phyloP scores from a whole-genome alignment of 768 basidiomycete genomes.

The Leccinum rimulosum region DNA sequence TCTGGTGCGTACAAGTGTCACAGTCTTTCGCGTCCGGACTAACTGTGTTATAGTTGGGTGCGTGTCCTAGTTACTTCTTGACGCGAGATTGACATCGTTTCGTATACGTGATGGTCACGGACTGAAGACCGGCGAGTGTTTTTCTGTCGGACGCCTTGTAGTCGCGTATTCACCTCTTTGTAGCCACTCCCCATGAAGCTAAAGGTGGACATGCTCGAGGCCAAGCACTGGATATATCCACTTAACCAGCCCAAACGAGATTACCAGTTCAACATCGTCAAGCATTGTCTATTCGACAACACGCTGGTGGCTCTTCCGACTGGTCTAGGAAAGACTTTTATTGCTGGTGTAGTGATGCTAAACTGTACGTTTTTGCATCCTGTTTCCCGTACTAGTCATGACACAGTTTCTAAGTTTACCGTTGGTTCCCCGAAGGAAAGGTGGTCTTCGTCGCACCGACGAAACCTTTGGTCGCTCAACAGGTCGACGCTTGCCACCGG shows the following conservation, averaged over 20 bases:
- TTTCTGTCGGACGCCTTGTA: too few relatives aligned
- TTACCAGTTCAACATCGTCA: slow-evolving; percentile 94
- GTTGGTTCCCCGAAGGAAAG: slow-evolving; percentile 91
- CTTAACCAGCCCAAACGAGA: slow-evolving; percentile 84
- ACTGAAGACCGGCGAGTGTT: slow-evolving; percentile 31
- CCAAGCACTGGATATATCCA: slow-evolving; percentile 89
- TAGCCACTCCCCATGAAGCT: slow-evolving; percentile 80
- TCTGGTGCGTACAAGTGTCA: slow-evolving; percentile 45
- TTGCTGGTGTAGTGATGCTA: slow-evolving; percentile 95
- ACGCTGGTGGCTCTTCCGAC: slow-evolving; percentile 93
- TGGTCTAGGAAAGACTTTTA: slow-evolving; percentile 96
- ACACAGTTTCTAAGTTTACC: slow-evolving; percentile 55
- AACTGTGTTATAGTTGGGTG: slow-evolving; percentile 48
- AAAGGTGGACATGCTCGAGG: slow-evolving; percentile 69
- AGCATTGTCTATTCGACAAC: slow-evolving; percentile 83
- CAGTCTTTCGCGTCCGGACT: slow-evolving; percentile 2
- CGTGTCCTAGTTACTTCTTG: slow-evolving; percentile 24
- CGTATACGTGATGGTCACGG: background rate
- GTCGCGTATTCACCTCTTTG: slow-evolving; percentile 1
- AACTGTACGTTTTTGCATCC: slow-evolving; percentile 59
- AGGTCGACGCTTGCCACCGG: slow-evolving; percentile 89
- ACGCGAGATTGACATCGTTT: slow-evolving; percentile 5
- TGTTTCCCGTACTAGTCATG: slow-evolving; percentile 1
- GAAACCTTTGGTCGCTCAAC: slow-evolving; percentile 94
- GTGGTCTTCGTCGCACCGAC: slow-evolving; percentile 96